Evolutionary conservation across 805 yeast genomes (phyloP), one percentile per base, ranked within the genome.

Genomic region (Saccharomyces jurei): DNA sequence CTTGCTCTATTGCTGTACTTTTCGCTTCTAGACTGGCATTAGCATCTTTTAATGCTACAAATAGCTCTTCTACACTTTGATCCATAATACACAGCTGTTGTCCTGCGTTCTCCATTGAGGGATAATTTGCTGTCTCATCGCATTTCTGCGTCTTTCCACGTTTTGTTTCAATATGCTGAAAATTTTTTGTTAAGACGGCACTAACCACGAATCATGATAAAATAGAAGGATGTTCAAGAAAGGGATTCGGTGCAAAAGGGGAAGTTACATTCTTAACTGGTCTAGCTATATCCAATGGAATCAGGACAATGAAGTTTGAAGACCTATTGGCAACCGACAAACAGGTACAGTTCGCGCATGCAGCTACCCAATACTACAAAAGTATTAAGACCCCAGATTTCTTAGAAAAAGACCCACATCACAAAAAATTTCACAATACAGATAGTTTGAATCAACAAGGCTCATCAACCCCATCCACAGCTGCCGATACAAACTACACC

Each of bases 51-150:
- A 64, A 52, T 25, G 50, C 58, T 9, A 51, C 60, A 53, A 65
- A 63, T 29, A 63, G 46, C 6, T 56, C 63, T 22, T 62, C 62
- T n/a, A 62, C 53, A 48, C 57, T 55, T n/a, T 46, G 30, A 28
- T 46, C 21, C 30, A 46, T 26, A 4, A 9, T 46, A 3, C 10
- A 22, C 28, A 22, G 28, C 21, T 22, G 4, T 25, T 26, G 9
- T 26, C 11, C 11, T 14, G 9, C 30, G 26, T n/a, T 17, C 14
- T 41, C 48, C 11, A 22, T 21, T 32, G 17, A 41, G 26, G 21
- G 27, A 9, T 14, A 47, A 4, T 8, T 46, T 10, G 17, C 6
- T 50, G 50, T 27, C 54, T 52, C 55, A 53, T 53, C 55, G 30
- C 52, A n/a, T 49, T 48, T 48, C 31, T n/a, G 17, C n/a, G 25